A percentile compares a stretch with the other conserved stretches of the same genome.
Conservation (phyloP, 192 early-diverging fungal genomes). For the Physocladia obscura region DNA sequence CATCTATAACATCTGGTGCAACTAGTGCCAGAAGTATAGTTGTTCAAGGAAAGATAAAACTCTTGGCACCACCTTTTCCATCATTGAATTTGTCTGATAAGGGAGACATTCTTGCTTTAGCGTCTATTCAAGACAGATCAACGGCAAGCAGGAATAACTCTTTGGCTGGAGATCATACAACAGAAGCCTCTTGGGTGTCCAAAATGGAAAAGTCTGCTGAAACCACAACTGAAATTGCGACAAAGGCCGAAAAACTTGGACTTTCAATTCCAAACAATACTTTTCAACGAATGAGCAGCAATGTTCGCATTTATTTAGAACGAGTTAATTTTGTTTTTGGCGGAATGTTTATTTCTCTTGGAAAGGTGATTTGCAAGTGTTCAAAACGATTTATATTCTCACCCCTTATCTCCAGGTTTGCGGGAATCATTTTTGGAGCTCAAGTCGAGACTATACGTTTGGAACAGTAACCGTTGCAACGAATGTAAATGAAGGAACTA, state of each 20-base stretch:
- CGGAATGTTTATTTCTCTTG: constrained; percentile 58
- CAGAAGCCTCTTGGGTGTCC: constrained; percentile 19
- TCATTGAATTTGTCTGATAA: constrained; percentile 16
- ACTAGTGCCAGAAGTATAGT: constrained; percentile 42
- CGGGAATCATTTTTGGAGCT: constrained; percentile 35
- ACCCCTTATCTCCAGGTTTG: constrained; percentile 10
- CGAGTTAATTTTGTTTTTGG: constrained; percentile 65
- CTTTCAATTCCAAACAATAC: constrained; percentile 46
- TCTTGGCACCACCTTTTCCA: constrained; percentile 49
- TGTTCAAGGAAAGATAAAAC: constrained; percentile 54
- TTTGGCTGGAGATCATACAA: constrained; percentile 12
- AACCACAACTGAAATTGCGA: neutral
- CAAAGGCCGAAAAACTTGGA: neutral
- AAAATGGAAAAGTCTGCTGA: neutral
- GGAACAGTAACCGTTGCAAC: constrained; percentile 3
- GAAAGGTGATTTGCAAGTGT: constrained; percentile 47
- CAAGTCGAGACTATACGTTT: neutral
- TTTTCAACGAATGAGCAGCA: constrained; percentile 59
- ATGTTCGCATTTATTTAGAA: constrained; percentile 69
- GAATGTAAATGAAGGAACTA: neutral
- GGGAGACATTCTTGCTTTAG: constrained; percentile 4
- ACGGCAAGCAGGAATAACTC: neutral
- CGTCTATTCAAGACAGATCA: constrained; percentile 10
- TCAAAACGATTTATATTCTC: constrained; percentile 15
- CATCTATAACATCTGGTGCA: constrained; percentile 28